A percentile compares a stretch with the other conserved stretches of the same genome.
These are phyloP conservation scores for Conticribra weissflogii DNA, from an alignment of 108 stramenopile species.

Conservation along the genomic window DNA sequence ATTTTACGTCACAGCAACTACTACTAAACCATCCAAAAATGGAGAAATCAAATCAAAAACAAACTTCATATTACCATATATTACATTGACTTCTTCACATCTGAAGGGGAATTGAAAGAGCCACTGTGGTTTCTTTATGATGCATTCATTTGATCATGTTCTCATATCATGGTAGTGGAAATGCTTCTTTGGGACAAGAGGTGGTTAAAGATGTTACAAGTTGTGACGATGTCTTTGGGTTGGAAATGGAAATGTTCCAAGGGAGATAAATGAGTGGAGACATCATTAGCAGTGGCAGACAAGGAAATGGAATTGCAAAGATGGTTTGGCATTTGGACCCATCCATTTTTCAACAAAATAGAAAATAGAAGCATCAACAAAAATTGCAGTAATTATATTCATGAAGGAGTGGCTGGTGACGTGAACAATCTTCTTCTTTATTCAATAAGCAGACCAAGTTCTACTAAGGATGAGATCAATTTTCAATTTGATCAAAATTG, in stretches of 20 bases:
- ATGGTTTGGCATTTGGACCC: slow-evolving; percentile 34
- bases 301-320: too few relatives aligned
- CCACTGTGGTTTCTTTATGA: slow-evolving; percentile 35
- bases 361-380: too few relatives aligned
- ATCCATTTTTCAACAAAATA: too few relatives aligned
- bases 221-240: too few relatives aligned
- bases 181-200: slow-evolving; percentile 44
- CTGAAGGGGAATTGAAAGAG: slow-evolving; percentile 31
- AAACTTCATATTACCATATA: slow-evolving; percentile 35
- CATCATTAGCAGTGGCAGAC: too few relatives aligned
- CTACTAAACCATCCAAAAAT: slow-evolving; percentile 42
- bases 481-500: slow-evolving; percentile 12
- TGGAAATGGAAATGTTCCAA: too few relatives aligned
- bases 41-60: slow-evolving; percentile 33
- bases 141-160: slow-evolving; percentile 27
- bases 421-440: slow-evolving; percentile 35
- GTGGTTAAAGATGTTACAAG: slow-evolving; percentile 14
- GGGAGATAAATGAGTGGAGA: too few relatives aligned
- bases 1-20: slow-evolving; percentile 27
- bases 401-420: too few relatives aligned
- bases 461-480: slow-evolving; percentile 18
- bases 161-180: slow-evolving; percentile 38
- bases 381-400: too few relatives aligned
- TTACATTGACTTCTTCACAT: slow-evolving; percentile 20
- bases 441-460: slow-evolving; percentile 42